Base-by-base conservation (phyloP, 164 flowering plant species). In the Paratinospora sagittata region DNA sequence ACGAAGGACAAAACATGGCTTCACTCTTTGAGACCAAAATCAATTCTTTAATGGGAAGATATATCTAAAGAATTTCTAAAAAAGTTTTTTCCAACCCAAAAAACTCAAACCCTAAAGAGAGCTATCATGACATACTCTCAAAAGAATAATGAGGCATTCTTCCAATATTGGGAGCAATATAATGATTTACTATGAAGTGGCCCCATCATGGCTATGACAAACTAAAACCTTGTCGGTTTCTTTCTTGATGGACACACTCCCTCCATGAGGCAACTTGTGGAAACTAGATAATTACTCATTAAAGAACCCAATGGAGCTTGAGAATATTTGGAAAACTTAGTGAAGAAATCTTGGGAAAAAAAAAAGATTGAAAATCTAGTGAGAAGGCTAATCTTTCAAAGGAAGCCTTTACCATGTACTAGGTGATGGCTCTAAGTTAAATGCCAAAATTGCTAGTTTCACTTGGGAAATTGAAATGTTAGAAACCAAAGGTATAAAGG, bases 261-360 rank as follows among this genome's bases (percentile, higher is more conserved):
- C n/a, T 13, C 66, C 14, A 72, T 66, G 65, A 21, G 65, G 0
- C 36, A 72, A 34, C 36, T 72, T 14, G 36, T 72, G 1, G 55
- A 66, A 34, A 72, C 30, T 72, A 55, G 69, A 9, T 52, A 65
- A 13, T 66, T 65, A 13, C 14, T 65, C 3, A 66, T 47, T 16
- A 55, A 55, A 21, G 52, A 65, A 10, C 37, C 65, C 14, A 49
- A 72, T 11, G 70, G 66, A n/a, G 64, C 70, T 17, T 65, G 34
- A 3, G 55, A 30, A 2, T 52, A 30, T 17, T 65, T 72, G 2
- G 70, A 65, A 14, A 34, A 0, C 1, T 67, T 72, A 30, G 55
- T 49, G 0, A 36, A 72, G n/a, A 72, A 65, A 34, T 65, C 52
- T n/a, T 72, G 70, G 70, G 64, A 69, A 2, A 69, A 41, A 8